These are phyloP conservation scores for Chaetothyriales sp. DNA, from an alignment of 2,329 filamentous ascomycete genomes.

Conservation along the genomic window DNA sequence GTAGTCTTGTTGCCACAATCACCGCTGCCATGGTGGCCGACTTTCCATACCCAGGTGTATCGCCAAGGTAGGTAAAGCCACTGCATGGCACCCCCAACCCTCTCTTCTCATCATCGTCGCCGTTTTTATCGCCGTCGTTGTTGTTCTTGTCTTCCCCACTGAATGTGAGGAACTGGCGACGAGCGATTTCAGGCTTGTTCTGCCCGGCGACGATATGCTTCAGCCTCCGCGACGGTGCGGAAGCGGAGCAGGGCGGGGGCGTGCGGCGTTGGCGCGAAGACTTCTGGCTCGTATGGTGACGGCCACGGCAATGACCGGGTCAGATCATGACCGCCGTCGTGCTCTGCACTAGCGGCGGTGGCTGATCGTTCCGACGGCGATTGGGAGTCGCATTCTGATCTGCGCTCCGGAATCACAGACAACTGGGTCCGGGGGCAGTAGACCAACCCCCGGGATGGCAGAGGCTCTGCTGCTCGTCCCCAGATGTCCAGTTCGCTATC, in stretches of 20 bases:
- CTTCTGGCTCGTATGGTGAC: not conserved
- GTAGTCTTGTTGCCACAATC: too few relatives aligned
- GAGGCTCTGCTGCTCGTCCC: too few relatives aligned
- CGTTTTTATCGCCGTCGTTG: not conserved
- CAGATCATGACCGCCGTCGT: too few relatives aligned
- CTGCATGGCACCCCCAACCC: too few relatives aligned
- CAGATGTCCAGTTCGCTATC: too few relatives aligned
- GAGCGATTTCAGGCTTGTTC: not conserved
- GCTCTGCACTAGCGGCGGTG: too few relatives aligned
- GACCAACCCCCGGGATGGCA: too few relatives aligned
- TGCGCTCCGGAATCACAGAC: not conserved
- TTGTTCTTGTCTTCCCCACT: not conserved
- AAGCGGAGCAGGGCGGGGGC: not conserved
- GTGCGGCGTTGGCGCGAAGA: not conserved
- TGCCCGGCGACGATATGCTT: not conserved
- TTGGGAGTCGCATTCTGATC: not conserved
- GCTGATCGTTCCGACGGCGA: too few relatives aligned
- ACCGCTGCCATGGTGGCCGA: too few relatives aligned
- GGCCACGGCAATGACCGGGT: not conserved
- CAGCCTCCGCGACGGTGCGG: not conserved
- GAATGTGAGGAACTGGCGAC: not conserved
- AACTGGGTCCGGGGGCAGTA: not conserved
- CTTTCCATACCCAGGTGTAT: too few relatives aligned
- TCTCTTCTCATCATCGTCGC: not conserved
- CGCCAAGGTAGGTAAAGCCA: too few relatives aligned